Conservation (phyloP, 441 rosid species). For the Viola pubescens region DNA sequence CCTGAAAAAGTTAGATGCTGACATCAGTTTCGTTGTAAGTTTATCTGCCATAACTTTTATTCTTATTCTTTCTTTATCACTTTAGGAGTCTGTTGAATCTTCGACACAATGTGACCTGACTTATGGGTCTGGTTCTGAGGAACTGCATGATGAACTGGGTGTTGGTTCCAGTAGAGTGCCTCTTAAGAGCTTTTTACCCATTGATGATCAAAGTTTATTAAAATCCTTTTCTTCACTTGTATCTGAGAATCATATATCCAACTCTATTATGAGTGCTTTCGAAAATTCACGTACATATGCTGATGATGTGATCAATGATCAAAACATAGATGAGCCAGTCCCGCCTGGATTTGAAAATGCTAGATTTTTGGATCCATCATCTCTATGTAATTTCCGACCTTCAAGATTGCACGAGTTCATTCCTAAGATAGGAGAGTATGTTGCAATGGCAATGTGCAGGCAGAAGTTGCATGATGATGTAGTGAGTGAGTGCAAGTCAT, state of each 20-base stretch:
- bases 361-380: conserved; percentile 28
- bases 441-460: conserved; percentile 69
- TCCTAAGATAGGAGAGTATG: conserved; percentile 49
- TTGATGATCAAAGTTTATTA: conserved; percentile 27
- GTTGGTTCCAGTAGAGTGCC: conserved; percentile 21
- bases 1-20: background rate
- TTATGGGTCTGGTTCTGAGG: conserved; percentile 18
- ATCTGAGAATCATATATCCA: conserved; percentile 32
- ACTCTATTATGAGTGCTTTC: conserved; percentile 37
- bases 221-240: conserved; percentile 22
- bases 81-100: conserved; percentile 41
- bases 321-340: conserved; percentile 44
- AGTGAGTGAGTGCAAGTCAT: conserved; percentile 54
- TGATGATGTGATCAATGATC: conserved; percentile 29
- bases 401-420: conserved; percentile 30
- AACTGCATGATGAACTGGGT: conserved; percentile 21
- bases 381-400: conserved; percentile 33
- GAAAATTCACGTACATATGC: conserved; percentile 28
- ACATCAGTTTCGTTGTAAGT: background rate
- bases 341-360: conserved; percentile 64
- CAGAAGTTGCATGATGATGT: conserved; percentile 72
- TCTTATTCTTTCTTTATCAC: background rate
- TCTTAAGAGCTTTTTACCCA: conserved; percentile 15
- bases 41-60: background rate
- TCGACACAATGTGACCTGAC: conserved; percentile 18